Evolutionary conservation across 202 grass and related monocot species (phyloP).

Genomic region (Elaeis oleifera): DNA sequence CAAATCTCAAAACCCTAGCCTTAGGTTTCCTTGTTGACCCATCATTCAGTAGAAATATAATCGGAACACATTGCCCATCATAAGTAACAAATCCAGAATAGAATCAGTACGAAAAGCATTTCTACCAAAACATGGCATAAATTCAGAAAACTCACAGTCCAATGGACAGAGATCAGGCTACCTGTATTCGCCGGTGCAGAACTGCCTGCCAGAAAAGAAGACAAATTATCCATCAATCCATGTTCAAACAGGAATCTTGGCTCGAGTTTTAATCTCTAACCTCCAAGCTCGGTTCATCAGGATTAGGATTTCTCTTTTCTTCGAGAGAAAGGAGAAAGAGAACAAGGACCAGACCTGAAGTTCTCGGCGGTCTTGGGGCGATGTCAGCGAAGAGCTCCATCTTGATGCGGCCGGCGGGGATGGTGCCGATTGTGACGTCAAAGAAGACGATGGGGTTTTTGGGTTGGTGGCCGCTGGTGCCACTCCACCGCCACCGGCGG

Average conservation of each 20-base stretch:
- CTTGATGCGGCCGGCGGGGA: conserved; percentile 93
- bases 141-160: background rate
- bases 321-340: too few species aligned
- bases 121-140: background rate
- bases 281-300: too few species aligned
- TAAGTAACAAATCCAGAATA: too few species aligned
- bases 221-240: conserved; percentile 12
- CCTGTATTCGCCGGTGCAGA: conserved; percentile 97
- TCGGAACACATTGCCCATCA: too few species aligned
- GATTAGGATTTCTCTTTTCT: too few species aligned
- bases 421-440: conserved; percentile 93
- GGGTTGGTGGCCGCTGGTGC: conserved; percentile 79
- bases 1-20: too few species aligned
- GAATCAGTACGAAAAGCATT: background rate
- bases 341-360: conserved; percentile 48
- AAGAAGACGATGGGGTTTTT: conserved; percentile 99
- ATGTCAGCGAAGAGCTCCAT: conserved; percentile 98
- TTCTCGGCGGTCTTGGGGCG: conserved; percentile 83
- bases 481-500: conserved; percentile 55
- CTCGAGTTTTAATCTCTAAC: background rate
- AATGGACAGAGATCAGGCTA: conserved; percentile 7
- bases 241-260: too few species aligned
- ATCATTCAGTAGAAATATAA: too few species aligned
- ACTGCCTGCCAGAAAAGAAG: conserved; percentile 56
- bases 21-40: too few species aligned